Evolutionary conservation across 768 basidiomycete genomes (phyloP).

Genomic region (Podaxis rugospora): DNA sequence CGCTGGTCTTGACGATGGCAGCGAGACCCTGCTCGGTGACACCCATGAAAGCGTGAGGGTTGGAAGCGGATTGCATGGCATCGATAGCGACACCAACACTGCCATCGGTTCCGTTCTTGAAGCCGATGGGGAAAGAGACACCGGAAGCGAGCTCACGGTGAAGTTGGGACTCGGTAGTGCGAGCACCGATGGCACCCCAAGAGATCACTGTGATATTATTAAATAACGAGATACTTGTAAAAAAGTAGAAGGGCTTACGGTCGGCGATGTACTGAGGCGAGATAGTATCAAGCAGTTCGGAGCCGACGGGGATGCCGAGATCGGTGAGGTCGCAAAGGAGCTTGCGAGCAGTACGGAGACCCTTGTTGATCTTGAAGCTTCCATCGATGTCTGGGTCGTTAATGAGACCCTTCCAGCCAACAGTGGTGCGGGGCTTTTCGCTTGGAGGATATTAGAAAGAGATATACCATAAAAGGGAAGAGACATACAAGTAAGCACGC

Average conservation of each 20-base stretch:
- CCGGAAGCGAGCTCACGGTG: slow-evolving; percentile 96
- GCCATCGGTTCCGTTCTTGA: slow-evolving; percentile 99
- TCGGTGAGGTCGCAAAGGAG: slow-evolving; percentile 89
- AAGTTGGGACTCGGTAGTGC: slow-evolving; percentile 96
- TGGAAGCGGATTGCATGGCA: slow-evolving; percentile 89
- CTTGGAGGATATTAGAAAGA: slow-evolving; percentile 11
- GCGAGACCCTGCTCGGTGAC: slow-evolving; percentile 85
- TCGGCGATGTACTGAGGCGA: slow-evolving; percentile 82
- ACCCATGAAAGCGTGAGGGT: slow-evolving; percentile 96
- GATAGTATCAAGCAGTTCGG: slow-evolving; percentile 82
- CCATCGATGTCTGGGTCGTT: slow-evolving; percentile 96
- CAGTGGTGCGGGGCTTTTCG: slow-evolving; percentile 94
- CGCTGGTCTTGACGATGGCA: slow-evolving; percentile 90
- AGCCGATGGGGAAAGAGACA: slow-evolving; percentile 96
- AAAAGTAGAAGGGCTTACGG: slow-evolving; percentile 33
- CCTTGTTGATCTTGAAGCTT: slow-evolving; percentile 96
- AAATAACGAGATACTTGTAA: not conserved
- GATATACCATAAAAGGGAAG: slow-evolving; percentile 5
- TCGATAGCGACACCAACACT: slow-evolving; percentile 89
- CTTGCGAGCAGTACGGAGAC: slow-evolving; percentile 81
- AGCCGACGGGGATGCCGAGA: slow-evolving; percentile 89
- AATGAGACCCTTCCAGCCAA: slow-evolving; percentile 95
- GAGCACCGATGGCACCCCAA: slow-evolving; percentile 96
- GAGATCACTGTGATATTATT: slow-evolving; percentile 49
- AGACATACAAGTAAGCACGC: slow-evolving; percentile 92